Conservation (phyloP, 805 yeast species). For the Metschnikowia picachoensis region DNA sequence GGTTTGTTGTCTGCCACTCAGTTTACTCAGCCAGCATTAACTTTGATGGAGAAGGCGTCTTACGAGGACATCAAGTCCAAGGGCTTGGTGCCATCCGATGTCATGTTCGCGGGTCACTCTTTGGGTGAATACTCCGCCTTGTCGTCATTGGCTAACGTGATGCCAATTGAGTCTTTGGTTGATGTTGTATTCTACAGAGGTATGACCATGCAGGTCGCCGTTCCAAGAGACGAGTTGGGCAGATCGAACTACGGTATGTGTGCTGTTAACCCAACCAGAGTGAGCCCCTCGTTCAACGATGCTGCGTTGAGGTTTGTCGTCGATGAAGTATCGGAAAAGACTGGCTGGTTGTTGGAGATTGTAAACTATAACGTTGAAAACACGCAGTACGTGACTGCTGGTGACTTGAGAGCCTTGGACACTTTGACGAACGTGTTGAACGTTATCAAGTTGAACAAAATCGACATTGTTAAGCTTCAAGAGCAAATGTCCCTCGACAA, state of each 20-base stretch:
- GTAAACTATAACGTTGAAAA: slow-evolving; percentile 98
- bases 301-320: slow-evolving; percentile 93
- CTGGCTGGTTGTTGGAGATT: slow-evolving; percentile 94
- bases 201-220: slow-evolving; percentile 99
- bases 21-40: slow-evolving; percentile 98
- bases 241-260: slow-evolving; percentile 99
- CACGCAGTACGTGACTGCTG: slow-evolving; percentile 98
- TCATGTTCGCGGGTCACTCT: slow-evolving; percentile 98
- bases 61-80: slow-evolving; percentile 95
- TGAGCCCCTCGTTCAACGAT: slow-evolving; percentile 82
- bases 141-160: slow-evolving; percentile 94
- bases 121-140: slow-evolving; percentile 98
- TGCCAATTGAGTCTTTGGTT: slow-evolving; percentile 96
- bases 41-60: slow-evolving; percentile 98
- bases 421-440: slow-evolving; percentile 90
- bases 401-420: slow-evolving; percentile 94
- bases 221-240: slow-evolving; percentile 92
- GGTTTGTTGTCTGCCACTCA: slow-evolving; percentile 98
- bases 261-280: slow-evolving; percentile 96
- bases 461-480: slow-evolving; percentile 85
- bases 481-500: slow-evolving; percentile 79
- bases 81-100: slow-evolving; percentile 91
- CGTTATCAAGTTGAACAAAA: slow-evolving; percentile 89
- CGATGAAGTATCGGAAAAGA: slow-evolving; percentile 76
- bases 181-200: slow-evolving; percentile 99